Conservation (phyloP, 768 basidiomycete species). For the Lentinula detonsa region DNA sequence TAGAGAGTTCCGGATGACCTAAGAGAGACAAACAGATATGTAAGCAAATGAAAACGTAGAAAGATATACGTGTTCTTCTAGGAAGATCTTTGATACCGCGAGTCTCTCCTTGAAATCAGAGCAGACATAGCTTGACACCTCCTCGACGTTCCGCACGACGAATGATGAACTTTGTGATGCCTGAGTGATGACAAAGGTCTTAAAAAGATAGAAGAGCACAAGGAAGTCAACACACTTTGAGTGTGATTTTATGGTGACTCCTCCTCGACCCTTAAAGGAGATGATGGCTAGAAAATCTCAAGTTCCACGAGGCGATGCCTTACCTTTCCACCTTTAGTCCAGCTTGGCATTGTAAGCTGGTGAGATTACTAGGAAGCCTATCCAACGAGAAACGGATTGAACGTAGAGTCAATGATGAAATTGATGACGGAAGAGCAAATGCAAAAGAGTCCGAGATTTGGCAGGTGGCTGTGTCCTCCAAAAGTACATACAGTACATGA, state of each 20-base stretch:
- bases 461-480: too few relatives aligned
- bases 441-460: too few relatives aligned
- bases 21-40: not conserved
- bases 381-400: too few relatives aligned
- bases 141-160: conserved; percentile 89
- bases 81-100: conserved; percentile 88
- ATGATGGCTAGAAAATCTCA: not conserved
- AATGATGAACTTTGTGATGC: conserved; percentile 77
- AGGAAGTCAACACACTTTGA: conserved; percentile 35
- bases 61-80: conserved; percentile 59
- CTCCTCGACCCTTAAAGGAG: conserved; percentile 59
- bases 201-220: not conserved
- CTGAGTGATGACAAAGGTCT: conserved; percentile 19
- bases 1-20: conserved; percentile 85
- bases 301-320: not conserved
- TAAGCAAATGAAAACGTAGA: not conserved
- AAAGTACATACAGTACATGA: too few relatives aligned
- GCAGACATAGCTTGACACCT: conserved; percentile 88
- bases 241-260: conserved; percentile 83
- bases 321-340: conserved; percentile 80
- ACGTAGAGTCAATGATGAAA: too few relatives aligned
- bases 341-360: conserved; percentile 62
- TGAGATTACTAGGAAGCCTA: not conserved
- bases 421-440: too few relatives aligned
- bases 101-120: conserved; percentile 84